A percentile compares a stretch with the other conserved stretches of the same genome.
Conservation (phyloP, 306 rosid genomes). For the Begonia fuchsioides region DNA sequence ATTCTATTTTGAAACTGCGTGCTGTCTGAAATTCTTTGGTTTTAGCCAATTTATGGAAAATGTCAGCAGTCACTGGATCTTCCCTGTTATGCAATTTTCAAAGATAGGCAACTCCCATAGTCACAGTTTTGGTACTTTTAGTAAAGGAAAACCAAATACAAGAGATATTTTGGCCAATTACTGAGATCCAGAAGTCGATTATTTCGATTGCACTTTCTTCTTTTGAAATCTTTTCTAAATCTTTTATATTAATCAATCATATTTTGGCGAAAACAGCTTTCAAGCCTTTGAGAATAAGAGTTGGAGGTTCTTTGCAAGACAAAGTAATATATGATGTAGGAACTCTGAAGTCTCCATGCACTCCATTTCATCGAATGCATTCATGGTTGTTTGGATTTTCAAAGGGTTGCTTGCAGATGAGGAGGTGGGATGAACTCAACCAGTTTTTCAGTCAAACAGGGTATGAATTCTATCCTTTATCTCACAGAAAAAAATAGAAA, state of each 20-base stretch:
- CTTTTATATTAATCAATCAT: conserved; percentile 11
- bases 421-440: conserved; percentile 89
- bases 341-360: conserved; percentile 60
- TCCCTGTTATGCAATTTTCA: neutral
- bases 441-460: conserved; percentile 54
- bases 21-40: too few species aligned
- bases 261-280: conserved; percentile 44
- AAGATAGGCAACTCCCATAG: too few species aligned
- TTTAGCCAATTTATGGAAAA: too few species aligned
- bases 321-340: conserved; percentile 67
- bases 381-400: conserved; percentile 78
- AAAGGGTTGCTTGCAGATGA: conserved; percentile 76
- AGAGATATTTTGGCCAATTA: too few species aligned
- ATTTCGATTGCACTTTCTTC: too few species aligned
- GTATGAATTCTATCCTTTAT: conserved; percentile 28
- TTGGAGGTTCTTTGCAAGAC: conserved; percentile 97
- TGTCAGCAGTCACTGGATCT: too few species aligned
- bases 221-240: too few species aligned
- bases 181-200: too few species aligned
- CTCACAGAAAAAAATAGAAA: too few species aligned
- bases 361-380: conserved; percentile 53
- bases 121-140: too few species aligned
- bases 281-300: conserved; percentile 73
- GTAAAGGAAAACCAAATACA: too few species aligned
- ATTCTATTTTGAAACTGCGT: too few species aligned